A percentile compares a stretch with the other conserved stretches of the same genome.
Evolutionary conservation across 2,329 filamentous ascomycete species (phyloP).

Genomic region (Bipolaris cookei): DNA sequence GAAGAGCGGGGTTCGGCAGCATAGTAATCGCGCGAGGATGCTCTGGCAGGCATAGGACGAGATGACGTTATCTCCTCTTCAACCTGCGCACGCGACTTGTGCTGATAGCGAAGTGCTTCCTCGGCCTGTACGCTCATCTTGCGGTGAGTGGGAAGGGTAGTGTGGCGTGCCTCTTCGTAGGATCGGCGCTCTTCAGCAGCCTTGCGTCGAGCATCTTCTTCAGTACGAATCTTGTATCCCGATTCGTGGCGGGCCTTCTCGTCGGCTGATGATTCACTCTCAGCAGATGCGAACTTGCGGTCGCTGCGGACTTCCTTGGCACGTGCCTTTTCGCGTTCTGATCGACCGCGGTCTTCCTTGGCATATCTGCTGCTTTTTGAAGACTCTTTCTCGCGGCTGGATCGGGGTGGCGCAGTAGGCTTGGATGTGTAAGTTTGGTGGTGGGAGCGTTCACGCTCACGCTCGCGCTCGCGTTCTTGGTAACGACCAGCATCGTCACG

Average conservation of each 20-base stretch:
- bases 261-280: conserved; percentile 44
- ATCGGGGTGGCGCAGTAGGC: conserved; percentile 32
- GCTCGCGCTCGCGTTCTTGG: conserved; percentile 42
- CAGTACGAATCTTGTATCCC: conserved; percentile 38
- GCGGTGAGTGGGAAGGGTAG: conserved; percentile 21
- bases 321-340: conserved; percentile 49
- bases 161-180: conserved; percentile 35
- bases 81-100: conserved; percentile 34
- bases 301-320: conserved; percentile 52
- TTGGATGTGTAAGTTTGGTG: conserved; percentile 48
- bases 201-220: conserved; percentile 35
- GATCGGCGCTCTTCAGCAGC: conserved; percentile 39
- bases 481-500: conserved; percentile 46
- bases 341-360: conserved; percentile 48
- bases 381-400: conserved; percentile 42
- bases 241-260: conserved; percentile 44
- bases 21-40: conserved; percentile 43
- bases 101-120: conserved; percentile 39
- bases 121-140: conserved; percentile 37
- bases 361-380: conserved; percentile 29
- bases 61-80: conserved; percentile 25
- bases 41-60: conserved; percentile 37
- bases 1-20: conserved; percentile 32
- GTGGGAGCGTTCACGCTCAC: conserved; percentile 30
- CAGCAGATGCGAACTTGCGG: conserved; percentile 44